Evolutionary conservation across 768 basidiomycete species (phyloP), one percentile per base, ranked within the genome.

Genomic region (Lactarius pseudohatsudake): DNA sequence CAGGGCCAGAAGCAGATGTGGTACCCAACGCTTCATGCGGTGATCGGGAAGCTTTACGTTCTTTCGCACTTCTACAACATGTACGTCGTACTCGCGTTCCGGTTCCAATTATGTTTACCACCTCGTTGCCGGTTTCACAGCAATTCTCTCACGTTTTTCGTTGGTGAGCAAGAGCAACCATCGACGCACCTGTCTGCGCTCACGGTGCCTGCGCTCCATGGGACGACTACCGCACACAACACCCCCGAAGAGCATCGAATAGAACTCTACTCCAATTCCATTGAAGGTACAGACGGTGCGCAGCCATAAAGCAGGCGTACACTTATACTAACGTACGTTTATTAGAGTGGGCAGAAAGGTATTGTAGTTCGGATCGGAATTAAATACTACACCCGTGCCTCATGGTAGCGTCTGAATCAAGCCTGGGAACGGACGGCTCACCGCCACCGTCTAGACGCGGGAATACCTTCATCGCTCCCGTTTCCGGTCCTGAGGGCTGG

Each of bases 21-120:
- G 60, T 50, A 38, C 26, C 40, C 64, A 40, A 56, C 32, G 40
- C 58, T 65, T 20, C 60, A 66, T 22, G 56, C 36, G 15, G 53
- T 66, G 28, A 50, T 57, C 13, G 47, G 60, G 56, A 53, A 58
- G 61, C 56, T 66, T 16, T 57, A 66, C 11, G 15, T 62, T 4
- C 65, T 61, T n/a, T 62, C 45, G 3, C 64, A 55, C 16, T 57
- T 62, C 20, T 57, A 50, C 28, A 66, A 66, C 45, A 55, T 62
- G 47, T 66, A 26, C 30, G 45, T 57, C 20, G 5, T 13, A n/a
- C 16, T 10, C 4, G 15, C 4, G 15, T 11, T 55, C 22, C 26
- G 5, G 6, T 56, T 56, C 45, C 40, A 8, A 6, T 28, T 3
- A 10, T 36, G 69, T 56, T 34, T 10, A 45, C 16, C 22, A 4